These are phyloP conservation scores for Panaeolus papilionaceus DNA, from an alignment of 768 basidiomycete genomes.

Conservation along the genomic window DNA sequence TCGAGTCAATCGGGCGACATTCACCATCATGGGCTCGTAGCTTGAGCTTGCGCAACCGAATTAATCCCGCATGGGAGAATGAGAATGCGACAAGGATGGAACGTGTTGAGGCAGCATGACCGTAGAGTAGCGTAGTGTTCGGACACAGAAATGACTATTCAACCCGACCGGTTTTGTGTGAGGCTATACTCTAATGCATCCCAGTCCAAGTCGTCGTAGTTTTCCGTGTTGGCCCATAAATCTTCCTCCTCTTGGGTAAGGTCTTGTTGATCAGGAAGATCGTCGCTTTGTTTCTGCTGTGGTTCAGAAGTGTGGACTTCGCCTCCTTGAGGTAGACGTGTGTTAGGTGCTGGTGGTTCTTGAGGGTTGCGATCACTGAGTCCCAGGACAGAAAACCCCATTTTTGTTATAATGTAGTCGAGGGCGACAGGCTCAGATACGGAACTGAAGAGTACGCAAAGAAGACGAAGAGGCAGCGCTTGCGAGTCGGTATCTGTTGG, in stretches of 20 bases:
- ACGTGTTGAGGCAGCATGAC: background rate
- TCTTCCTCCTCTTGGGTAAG: slow-evolving; percentile 30
- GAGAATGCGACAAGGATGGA: background rate
- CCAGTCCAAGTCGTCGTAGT: slow-evolving; percentile 45
- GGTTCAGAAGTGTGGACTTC: background rate
- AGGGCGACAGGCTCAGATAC: slow-evolving; percentile 60
- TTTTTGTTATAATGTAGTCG: slow-evolving; percentile 75
- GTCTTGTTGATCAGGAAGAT: background rate
- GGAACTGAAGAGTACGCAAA: slow-evolving; percentile 82
- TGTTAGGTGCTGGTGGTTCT: background rate
- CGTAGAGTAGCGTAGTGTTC: background rate
- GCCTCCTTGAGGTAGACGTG: background rate
- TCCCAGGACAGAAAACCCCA: slow-evolving; percentile 52
- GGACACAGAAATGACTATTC: background rate
- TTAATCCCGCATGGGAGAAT: background rate
- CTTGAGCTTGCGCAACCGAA: background rate
- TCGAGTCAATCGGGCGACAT: background rate
- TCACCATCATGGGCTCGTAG: background rate
- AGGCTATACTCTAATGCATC: slow-evolving; percentile 34
- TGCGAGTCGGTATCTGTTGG: slow-evolving; percentile 41
- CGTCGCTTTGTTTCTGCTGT: background rate
- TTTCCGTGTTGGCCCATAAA: slow-evolving; percentile 53
- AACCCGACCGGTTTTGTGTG: slow-evolving; percentile 24
- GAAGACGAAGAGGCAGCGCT: slow-evolving; percentile 56
- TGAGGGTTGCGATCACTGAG: slow-evolving; percentile 17